Conservation (phyloP, 768 basidiomycete species). For the Trametes elegans region DNA sequence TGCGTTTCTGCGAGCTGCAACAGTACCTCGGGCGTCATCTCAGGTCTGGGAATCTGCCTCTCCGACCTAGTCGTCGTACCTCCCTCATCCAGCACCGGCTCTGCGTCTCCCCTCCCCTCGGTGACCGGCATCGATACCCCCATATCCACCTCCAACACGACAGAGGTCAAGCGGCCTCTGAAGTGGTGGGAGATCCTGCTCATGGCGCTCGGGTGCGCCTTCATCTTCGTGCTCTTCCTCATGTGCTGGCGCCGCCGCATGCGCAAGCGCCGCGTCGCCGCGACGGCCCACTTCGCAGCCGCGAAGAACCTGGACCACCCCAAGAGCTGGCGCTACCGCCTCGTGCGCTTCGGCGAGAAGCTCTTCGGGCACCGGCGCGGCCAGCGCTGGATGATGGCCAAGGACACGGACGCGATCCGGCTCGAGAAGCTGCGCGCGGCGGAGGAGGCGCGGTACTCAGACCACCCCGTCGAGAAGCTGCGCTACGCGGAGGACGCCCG, state of each 20-base stretch:
- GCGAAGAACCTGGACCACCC: constrained; percentile 51
- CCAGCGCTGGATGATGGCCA: constrained; percentile 27
- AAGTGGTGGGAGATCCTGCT: constrained; percentile 85
- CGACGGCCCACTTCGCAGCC: constrained; percentile 62
- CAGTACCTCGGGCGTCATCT: constrained; percentile 51
- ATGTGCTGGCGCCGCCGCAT: constrained; percentile 70
- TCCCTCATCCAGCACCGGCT: constrained; percentile 39
- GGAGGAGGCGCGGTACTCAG: constrained; percentile 49
- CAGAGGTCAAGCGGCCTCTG: constrained; percentile 37
- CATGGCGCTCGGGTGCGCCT: constrained; percentile 78
- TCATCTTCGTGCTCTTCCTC: constrained; percentile 68
- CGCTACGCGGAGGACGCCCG: constrained; percentile 35
- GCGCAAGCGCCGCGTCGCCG: constrained; percentile 64
- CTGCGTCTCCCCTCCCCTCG: constrained; percentile 46
- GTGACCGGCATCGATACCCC: constrained; percentile 61
- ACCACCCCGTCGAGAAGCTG: constrained; percentile 34
- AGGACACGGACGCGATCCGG: constrained; percentile 44
- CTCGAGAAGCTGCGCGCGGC: constrained; percentile 49
- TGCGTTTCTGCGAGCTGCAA: constrained; percentile 66
- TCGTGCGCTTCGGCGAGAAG: constrained; percentile 55
- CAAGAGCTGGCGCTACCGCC: constrained; percentile 52
- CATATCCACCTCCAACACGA: constrained; percentile 18
- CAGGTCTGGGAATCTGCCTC: constrained; percentile 77
- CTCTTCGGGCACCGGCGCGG: constrained; percentile 50
- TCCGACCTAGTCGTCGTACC: constrained; percentile 66